Base-by-base conservation (phyloP, 306 rosid genomes). In the Cicer yamashitae region DNA sequence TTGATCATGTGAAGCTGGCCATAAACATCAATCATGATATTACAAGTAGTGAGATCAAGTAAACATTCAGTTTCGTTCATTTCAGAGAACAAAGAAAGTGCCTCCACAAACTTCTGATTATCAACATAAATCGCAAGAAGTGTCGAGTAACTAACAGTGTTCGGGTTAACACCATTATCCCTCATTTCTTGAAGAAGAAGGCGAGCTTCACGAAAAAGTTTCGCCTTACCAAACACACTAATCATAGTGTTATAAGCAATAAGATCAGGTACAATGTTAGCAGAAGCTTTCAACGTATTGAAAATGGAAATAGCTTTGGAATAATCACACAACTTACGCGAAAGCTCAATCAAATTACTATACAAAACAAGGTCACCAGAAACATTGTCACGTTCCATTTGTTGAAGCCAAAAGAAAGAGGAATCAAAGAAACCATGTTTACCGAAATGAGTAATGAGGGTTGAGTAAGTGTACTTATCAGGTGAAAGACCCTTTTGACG, bases 1-100 rank as follows among this genome's bases (percentile, higher is more conserved):
- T 88, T 90, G 38, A 85, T 93, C 98, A 94, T 90, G 54, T 91
- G 93, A 70, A 94, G 87, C 87, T 88, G 98, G 76, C 98, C 98
- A 57, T 94, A 94, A 58, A 90, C 97, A 86, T 94, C 98, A 69
- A 94, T 90, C 96, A 94, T 89, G n/a, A 94, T 77, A 80, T 94
- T 94, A 76, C 96, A 94, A 0, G 93, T 91, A 1, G 93, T 90
- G 18, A 90, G 88, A 83, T 91, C 96, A 71, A 84, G 89, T 11
- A 58, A 52, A 68, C 97, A 89, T 34, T 82, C 78, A n/a, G 66
- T 84, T 83, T 84, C 91, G 10, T 77, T 87, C 96, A 94, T 91
- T 88, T 94, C 91, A 25, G 89, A 87, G 82, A 87, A 91, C 25
- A 91, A 65, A 41, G 96, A 88, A 37, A 94, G 78, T 7, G 98